Base-by-base conservation (phyloP, 345 rosid species). In the Gossypium anomalum region DNA sequence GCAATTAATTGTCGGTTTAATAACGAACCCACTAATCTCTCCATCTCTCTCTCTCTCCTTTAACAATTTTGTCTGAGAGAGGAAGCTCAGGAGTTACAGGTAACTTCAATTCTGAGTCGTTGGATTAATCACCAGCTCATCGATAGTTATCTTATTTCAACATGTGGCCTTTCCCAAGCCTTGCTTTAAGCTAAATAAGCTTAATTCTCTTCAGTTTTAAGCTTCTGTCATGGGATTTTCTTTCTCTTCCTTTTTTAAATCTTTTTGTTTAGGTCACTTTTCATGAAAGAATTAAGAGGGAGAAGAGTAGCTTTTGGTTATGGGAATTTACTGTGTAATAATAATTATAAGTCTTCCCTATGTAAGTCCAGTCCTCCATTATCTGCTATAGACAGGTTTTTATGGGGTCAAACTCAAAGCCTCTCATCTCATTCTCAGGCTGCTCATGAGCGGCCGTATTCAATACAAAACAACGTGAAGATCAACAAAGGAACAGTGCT, bases 361-460 rank as follows among this genome's bases (percentile, higher is more conserved):
- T 79, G 76, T 47, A 83, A 80, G 27, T 81, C 91, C 49, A 75
- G 80, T 53, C 87, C 89, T 2, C 98, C 94, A 20, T 78, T 92
- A 74, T 88, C 97, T 16, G 94, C 98, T 67, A 86, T 87, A 10
- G 98, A 92, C 34, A 87, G 93, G 78, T 92, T 92, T 78, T 73
- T 92, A 67, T 82, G 83, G 82, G 86, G 93, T 34, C 83, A 87
- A 58, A 58, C 63, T 58, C 23, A 55, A 75, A 83, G 77, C 83
- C 63, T 62, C 67, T 27, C 79, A 43, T 51, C 22, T 19, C 14
- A 82, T 23, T 20, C 15, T 41, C 83, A 78, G 41, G 41, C 41
- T 34, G 41, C 41, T 34, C 41, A 34, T 34, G 7, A 34, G 43
- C 83, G 79, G 14, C 61, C 74, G 72, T 78, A 80, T 29, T 82